phyloP scores from a whole-genome alignment of 177 flowering plant species.

The Vitis hybrid region DNA sequence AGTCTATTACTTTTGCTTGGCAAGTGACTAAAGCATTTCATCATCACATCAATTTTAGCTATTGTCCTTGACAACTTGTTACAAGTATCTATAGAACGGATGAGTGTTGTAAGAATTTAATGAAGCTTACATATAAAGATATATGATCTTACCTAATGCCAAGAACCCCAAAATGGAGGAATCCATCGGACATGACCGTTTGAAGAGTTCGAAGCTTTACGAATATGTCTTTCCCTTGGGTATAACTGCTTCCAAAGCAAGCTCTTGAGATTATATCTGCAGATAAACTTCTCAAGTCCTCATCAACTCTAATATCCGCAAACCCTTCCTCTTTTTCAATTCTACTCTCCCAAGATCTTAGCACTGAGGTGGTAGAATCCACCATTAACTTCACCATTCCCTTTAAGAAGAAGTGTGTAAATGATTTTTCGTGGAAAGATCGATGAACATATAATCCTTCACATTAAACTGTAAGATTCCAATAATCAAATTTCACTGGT shows the following conservation, averaged over 20 bases:
- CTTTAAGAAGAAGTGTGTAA: constrained; percentile 12
- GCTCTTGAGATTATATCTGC: constrained; percentile 48
- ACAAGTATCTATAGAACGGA: too few relatives aligned
- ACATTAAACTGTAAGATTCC: too few relatives aligned
- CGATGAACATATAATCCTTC: too few relatives aligned
- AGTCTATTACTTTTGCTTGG: constrained; percentile 35
- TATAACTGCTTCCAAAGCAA: constrained; percentile 42
- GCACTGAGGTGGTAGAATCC: constrained; percentile 26
- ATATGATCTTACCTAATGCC: constrained; percentile 26
- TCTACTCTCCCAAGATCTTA: constrained; percentile 32
- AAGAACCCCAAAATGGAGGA: constrained; percentile 24
- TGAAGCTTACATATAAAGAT: neutral
- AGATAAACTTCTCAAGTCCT: constrained; percentile 32
- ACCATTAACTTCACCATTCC: constrained; percentile 34
- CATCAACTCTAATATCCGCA: constrained; percentile 27
- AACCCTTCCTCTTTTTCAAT: constrained; percentile 21
- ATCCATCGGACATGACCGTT: constrained; percentile 13
- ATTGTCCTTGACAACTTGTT: too few relatives aligned
- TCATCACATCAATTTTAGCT: neutral
- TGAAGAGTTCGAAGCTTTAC: constrained; percentile 29
- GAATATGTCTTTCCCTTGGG: constrained; percentile 42
- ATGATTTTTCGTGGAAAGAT: too few relatives aligned
- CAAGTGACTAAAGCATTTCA: constrained; percentile 18
- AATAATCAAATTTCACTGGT: too few relatives aligned
- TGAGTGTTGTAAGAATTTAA: too few relatives aligned